Conservation (phyloP, 169 alveolate genomes). For the Plasmodium berghei region DNA sequence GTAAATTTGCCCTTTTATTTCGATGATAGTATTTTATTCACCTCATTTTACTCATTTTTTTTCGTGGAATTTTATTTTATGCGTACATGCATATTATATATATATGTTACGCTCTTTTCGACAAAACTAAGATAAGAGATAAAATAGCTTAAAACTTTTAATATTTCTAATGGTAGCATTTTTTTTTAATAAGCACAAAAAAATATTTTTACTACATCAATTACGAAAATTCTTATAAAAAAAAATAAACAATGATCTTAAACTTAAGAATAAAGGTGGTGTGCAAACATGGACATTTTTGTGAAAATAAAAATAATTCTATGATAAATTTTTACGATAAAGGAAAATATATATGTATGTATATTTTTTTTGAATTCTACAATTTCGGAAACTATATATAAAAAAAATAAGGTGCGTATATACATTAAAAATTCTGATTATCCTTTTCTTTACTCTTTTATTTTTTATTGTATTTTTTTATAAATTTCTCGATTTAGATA, state of each 20-base stretch:
- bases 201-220: background rate
- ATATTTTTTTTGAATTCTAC: conserved; percentile 48
- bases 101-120: conserved; percentile 12
- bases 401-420: conserved; percentile 73
- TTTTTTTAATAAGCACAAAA: background rate
- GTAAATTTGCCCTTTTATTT: background rate
- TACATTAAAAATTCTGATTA: conserved; percentile 28
- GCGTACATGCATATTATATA: background rate
- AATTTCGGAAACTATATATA: conserved; percentile 29
- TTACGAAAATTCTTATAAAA: background rate
- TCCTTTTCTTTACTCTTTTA: conserved; percentile 24
- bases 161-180: conserved; percentile 10
- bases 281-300: conserved; percentile 32
- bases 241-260: background rate
- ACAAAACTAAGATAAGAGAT: conserved; percentile 31
- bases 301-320: conserved; percentile 47
- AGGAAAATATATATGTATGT: conserved; percentile 9
- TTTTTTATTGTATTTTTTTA: conserved; percentile 13
- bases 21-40: background rate
- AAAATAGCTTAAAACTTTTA: conserved; percentile 20
- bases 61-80: conserved; percentile 10
- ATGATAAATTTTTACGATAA: conserved; percentile 58
- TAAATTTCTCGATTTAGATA: conserved; percentile 25
- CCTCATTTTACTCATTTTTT: background rate
- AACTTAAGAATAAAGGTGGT: conserved; percentile 17